These are phyloP conservation scores for Paecilomyces dactylethromorphus DNA, from an alignment of 2,329 filamentous ascomycete species.

Conservation along the genomic window DNA sequence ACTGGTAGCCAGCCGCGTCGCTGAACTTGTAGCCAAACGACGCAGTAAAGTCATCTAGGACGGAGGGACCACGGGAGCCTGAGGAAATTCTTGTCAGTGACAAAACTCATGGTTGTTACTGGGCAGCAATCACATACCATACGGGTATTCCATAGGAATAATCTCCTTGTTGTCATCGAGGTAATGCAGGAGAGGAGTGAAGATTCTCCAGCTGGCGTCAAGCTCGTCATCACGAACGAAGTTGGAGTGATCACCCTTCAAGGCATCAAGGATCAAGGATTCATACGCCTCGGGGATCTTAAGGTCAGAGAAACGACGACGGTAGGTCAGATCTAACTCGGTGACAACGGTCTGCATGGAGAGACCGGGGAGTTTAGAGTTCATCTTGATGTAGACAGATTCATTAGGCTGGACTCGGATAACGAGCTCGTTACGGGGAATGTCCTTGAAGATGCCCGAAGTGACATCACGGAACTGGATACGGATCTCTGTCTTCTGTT, in stretches of 20 bases:
- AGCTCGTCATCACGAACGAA: conserved; percentile 96
- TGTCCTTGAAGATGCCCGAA: conserved; percentile 99
- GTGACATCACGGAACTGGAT: conserved; percentile 99
- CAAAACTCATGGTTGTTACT: background rate
- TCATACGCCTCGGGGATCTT: conserved; percentile 99
- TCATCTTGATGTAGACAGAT: conserved; percentile 99
- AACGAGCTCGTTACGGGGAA: conserved; percentile 96
- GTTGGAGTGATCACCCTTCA: conserved; percentile 99
- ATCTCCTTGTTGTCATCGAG: conserved; percentile 99
- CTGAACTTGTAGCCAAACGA: conserved; percentile 99
- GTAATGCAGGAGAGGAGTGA: conserved; percentile 95
- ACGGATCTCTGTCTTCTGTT: conserved; percentile 98
- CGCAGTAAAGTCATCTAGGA: conserved; percentile 95
- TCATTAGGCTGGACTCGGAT: conserved; percentile 99
- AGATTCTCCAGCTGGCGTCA: conserved; percentile 97
- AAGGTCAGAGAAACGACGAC: conserved; percentile 94
- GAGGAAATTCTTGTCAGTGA: conserved; percentile 4
- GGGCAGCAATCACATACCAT: conserved; percentile 59
- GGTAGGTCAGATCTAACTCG: conserved; percentile 95
- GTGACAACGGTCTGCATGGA: conserved; percentile 99
- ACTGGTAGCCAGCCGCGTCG: conserved; percentile 91
- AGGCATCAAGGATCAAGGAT: conserved; percentile 89
- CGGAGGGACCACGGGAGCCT: conserved; percentile 94
- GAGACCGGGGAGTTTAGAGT: conserved; percentile 95
- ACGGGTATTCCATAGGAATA: conserved; percentile 98